Evolutionary conservation across 2,329 filamentous ascomycete species (phyloP), one percentile per base, ranked within the genome.

Genomic region (Cladorrhinum sp.): DNA sequence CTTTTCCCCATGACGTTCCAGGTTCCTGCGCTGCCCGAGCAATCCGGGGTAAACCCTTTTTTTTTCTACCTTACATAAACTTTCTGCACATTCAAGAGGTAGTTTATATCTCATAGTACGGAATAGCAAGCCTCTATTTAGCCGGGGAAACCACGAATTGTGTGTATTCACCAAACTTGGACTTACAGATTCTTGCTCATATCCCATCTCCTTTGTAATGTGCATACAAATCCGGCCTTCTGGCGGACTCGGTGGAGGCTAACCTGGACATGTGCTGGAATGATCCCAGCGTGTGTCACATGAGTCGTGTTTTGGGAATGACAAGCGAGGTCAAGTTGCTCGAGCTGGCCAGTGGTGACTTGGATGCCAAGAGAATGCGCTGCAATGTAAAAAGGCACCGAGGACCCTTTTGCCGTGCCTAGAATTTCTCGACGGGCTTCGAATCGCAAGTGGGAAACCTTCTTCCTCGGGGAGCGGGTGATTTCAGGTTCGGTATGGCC

Each of bases 1-100:
- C 59, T 67, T 65, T 67, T 65, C 65, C 65, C 57, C 54, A 52
- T 50, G 50, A 50, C 58, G 50, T 36, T 36, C 13, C 22, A 50
- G 55, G 50, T 36, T 36, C 13, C 22, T 36, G 16, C 16, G 7
- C 25, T 36, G 12, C 4, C 18, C 36, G 20, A 36, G 12, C 8
- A 20, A 18, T 45, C 52, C 45, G 25, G 27, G 16, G 50, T 51
- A 25, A 54, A 49, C 50, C 38, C 27, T 23, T 10, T 54, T 54
- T 54, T 8, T 10, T 29, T 13, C 8, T 51, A 23, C 8, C 18
- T 52, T 41, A 8, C 50, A 45, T 18, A 18, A 45, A 18, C n/a
- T 22, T 45, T 45, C 32, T 36, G 32, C 32, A 36, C 32, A 13
- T 13, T 36, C n/a, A n/a, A n/a, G n/a, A n/a, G n/a, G n/a, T n/a